Base-by-base conservation (phyloP, 129 eudicot species). In the Flaveria linearis region DNA sequence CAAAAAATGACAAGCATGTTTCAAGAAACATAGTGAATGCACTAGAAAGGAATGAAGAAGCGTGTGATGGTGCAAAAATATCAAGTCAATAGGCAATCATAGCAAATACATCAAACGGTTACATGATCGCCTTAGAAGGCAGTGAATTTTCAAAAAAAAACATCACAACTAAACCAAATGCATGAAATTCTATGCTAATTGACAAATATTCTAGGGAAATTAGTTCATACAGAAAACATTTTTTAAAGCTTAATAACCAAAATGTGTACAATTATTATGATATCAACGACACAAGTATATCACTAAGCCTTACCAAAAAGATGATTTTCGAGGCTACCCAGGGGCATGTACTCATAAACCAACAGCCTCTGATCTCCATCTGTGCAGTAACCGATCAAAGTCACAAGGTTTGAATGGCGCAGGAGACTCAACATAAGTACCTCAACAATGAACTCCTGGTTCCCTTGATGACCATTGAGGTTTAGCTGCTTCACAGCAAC, bases 241-340 rank as follows among this genome's bases (percentile, higher is more conserved):
- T 11, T 14, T 4, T 30, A 30, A 17, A 78, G 20, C 39, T 57
- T 16, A 78, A 78, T 0, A 36, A 36, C 41, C 41, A 25, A 69
- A 20, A 46, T 22, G 23, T 4, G 64, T 78, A 39, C 23, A 23
- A 14, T 25, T 56, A 26, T 3, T 28, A 28, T 5, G 42, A 26
- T 61, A 26, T 13, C 46, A 63, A 73, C 56, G 4, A 17, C 53
- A 13, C 25, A 16, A 55, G 15, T 42, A 73, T 49, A 65, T 62
- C 60, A 43, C 28, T 8, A 5, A 78, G 30, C 15, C 74, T 2
- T 90, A 93, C 98, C 97, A 80, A 88, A 93, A 30, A 93, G 96
- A 81, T 88, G 98, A 82, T 85, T 75, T 81, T 91, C 96, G 78
- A 93, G 77, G 87, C 97, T 93, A n/a, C 98, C 98, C 79, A 72